These are phyloP conservation scores for Prunus yedoensis DNA, from an alignment of 331 rosid genomes.

Conservation along the genomic window DNA sequence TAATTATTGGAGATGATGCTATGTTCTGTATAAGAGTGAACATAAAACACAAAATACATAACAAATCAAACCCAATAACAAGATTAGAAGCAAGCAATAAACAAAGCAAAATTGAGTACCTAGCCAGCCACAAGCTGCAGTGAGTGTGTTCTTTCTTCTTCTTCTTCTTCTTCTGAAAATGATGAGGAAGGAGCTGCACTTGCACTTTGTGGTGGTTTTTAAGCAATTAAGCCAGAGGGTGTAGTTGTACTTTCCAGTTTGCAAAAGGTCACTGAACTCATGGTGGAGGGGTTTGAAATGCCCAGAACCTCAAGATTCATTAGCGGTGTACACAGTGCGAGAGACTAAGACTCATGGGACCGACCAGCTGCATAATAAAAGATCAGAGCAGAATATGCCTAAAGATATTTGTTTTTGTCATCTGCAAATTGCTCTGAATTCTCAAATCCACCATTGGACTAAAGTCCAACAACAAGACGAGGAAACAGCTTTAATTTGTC, in stretches of 20 bases:
- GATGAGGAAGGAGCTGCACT: background rate
- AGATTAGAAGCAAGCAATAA: background rate
- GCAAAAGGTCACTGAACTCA: conserved; percentile 31
- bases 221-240: conserved; percentile 1
- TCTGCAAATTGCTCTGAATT: background rate
- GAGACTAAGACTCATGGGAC: background rate
- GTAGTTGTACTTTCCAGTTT: background rate
- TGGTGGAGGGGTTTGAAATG: conserved; percentile 13
- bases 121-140: background rate
- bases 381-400: conserved; percentile 27
- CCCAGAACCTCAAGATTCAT: conserved; percentile 23
- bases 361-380: background rate
- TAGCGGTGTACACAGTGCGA: conserved; percentile 31
- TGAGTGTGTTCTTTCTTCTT: background rate
- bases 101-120: background rate
- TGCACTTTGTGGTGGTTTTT: background rate
- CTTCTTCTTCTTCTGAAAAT: background rate
- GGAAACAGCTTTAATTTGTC: background rate
- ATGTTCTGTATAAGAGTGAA: conserved; percentile 18
- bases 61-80: background rate
- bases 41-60: background rate
- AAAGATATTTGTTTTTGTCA: no score
- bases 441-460: background rate
- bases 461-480: background rate
- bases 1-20: background rate